Evolutionary conservation across 2,329 filamentous ascomycete genomes (phyloP).

Genomic region (Fusarium clavum): DNA sequence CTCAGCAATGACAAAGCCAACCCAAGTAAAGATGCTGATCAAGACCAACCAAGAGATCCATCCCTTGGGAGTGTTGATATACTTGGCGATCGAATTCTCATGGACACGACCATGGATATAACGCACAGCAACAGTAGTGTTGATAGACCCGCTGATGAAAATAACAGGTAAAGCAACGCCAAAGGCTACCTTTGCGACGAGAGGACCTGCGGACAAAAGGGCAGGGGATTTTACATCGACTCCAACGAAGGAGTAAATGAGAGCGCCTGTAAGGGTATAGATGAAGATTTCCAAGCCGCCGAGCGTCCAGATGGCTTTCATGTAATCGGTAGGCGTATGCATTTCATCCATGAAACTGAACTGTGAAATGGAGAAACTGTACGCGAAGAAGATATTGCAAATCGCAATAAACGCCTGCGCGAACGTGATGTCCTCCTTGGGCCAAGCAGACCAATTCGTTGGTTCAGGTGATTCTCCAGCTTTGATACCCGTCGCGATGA

Average conservation of each 20-base stretch:
- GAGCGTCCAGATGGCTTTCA: conserved; percentile 67
- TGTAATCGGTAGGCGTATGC: conserved; percentile 55
- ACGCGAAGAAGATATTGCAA: conserved; percentile 76
- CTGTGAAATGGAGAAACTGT: conserved; percentile 61
- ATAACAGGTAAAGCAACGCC: conserved; percentile 73
- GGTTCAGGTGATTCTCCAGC: conserved; percentile 22
- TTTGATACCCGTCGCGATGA: conserved; percentile 68
- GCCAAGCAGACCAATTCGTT: conserved; percentile 53
- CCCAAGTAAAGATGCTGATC: conserved; percentile 63
- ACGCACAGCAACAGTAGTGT: conserved; percentile 58
- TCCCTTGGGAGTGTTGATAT: conserved; percentile 43
- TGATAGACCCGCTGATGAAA: conserved; percentile 74
- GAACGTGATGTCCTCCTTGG: conserved; percentile 55
- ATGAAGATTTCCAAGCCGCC: conserved; percentile 69
- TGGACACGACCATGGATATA: conserved; percentile 52
- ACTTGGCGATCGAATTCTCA: conserved; percentile 37
- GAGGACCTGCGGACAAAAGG: conserved; percentile 67
- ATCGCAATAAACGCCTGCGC: conserved; percentile 66
- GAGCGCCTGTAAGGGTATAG: conserved; percentile 71
- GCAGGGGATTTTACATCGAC: conserved; percentile 70
- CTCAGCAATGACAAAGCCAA: conserved; percentile 64
- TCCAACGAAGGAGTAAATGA: conserved; percentile 76
- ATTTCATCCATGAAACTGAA: conserved; percentile 61
- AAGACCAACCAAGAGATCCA: conserved; percentile 68
- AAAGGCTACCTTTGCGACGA: conserved; percentile 55